phyloP scores from a whole-genome alignment of 176 grass and related monocot genomes.

The Hordeum vulgare region MorexV3_pseudomolecules_assembly NC_058519.1:622367545-622368044 shows the following conservation, averaged over 20 bases:
- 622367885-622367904: constrained; percentile 72
- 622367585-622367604: constrained; percentile 67
- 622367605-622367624: constrained; percentile 58
- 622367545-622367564: constrained; percentile 29
- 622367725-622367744: background rate
- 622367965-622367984: constrained; percentile 57
- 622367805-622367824: constrained; percentile 87
- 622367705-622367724: background rate
- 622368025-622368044: constrained; percentile 82
- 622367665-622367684: background rate
- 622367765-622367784: constrained; percentile 70
- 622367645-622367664: constrained; percentile 30
- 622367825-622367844: constrained; percentile 87
- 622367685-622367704: background rate
- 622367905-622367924: constrained; percentile 78
- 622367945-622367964: constrained; percentile 62
- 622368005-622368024: constrained; percentile 70
- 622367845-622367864: constrained; percentile 84
- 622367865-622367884: constrained; percentile 62
- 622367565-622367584: constrained; percentile 37
- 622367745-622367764: constrained; percentile 36
- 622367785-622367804: constrained; percentile 94
- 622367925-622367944: constrained; percentile 57
- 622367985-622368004: constrained; percentile 76
- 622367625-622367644: constrained; percentile 30